Base-by-base conservation (phyloP, 2,329 filamentous ascomycete genomes). In the Scytalidium sp. region DNA sequence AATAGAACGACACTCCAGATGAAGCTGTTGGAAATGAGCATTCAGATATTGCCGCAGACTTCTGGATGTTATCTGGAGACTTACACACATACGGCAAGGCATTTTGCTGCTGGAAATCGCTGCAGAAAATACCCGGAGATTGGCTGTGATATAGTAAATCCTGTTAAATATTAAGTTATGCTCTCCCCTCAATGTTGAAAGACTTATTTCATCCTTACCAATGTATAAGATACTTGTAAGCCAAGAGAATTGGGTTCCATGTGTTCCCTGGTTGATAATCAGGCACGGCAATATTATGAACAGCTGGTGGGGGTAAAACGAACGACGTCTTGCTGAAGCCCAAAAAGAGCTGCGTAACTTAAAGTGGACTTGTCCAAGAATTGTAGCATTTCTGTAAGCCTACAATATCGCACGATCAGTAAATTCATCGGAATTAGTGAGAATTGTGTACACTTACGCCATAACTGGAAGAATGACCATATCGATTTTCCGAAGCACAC, bases 311-410 rank as follows among this genome's bases (percentile, higher is more conserved):
- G 11, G 21, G 19, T 19, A 20, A 45, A 41, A 27, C n/a, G 43
- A 19, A 73, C 59, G 3, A 80, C 64, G 52, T 81, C 79, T 20
- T 80, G 70, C n/a, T 67, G 63, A 47, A 83, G 79, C 1, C 78
- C 79, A 54, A 81, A 80, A 29, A 83, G 75, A 5, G 78, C 77
- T 0, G 80, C 78, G 54, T 80, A 81, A 27, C 69, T 74, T 9
- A 79, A 56, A 1, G 73, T 76, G 0, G 74, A 78, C 66, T 78
- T 61, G 41, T 60, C 56, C 23, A 57, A 29, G n/a, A 57, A 60
- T 49, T 60, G 54, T 15, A 59, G 36, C 36, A 50, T 45, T 50
- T 60, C 59, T 11, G 54, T 57, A 11, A 60, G 50, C 23, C 25
- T 27, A 13, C 13, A 27, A 27, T 7, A 13, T 13, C 25, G 13